Evolutionary conservation across 345 rosid species (phyloP).

Genomic region (Salix koriyanagi): DNA sequence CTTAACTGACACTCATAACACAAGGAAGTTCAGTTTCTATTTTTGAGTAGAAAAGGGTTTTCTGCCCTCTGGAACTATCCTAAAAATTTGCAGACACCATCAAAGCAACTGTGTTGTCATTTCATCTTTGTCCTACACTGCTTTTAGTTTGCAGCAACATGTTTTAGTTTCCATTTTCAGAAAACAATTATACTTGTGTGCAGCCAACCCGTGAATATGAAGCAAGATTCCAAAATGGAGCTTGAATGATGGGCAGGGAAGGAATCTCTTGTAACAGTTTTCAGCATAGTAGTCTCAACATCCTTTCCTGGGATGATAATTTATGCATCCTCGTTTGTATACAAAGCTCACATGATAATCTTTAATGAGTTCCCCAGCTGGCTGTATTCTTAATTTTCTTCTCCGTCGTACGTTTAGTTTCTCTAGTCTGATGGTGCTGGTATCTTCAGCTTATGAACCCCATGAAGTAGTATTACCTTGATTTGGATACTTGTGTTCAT

Average conservation of each 20-base stretch:
- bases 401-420: not conserved
- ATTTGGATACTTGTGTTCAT: not conserved
- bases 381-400: not conserved
- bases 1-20: not conserved
- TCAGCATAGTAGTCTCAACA: not conserved
- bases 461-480: not conserved
- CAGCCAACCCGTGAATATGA: not conserved
- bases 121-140: not conserved
- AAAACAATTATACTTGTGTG: not conserved
- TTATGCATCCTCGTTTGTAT: not conserved
- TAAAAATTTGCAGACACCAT: not conserved
- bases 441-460: not conserved
- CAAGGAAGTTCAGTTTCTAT: not conserved
- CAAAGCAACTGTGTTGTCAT: not conserved
- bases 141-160: not conserved
- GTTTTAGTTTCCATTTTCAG: not conserved
- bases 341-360: not conserved
- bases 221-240: not conserved
- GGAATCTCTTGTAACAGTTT: not conserved
- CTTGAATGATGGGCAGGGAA: not conserved
- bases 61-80: too few relatives aligned
- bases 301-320: not conserved
- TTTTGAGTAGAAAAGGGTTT: not conserved
- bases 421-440: not conserved
- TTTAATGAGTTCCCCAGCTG: not conserved